A percentile compares a stretch with the other conserved stretches of the same genome.
Evolutionary conservation across 805 yeast genomes (phyloP).

Genomic region (Sporopachydermia quercuum): DNA sequence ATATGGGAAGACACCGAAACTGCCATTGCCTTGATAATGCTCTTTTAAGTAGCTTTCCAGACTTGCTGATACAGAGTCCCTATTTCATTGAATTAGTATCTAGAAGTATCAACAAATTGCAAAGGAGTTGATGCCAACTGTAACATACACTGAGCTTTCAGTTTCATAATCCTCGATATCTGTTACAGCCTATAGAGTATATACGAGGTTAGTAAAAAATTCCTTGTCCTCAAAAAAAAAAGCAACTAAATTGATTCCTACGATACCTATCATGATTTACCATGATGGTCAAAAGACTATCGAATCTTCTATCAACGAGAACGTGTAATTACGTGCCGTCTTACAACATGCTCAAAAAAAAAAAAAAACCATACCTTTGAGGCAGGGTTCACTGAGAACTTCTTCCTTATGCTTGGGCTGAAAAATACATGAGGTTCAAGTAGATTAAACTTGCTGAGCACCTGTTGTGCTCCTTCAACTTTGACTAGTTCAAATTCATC

Average conservation of each 20-base stretch:
- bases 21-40: slow-evolving; percentile 50
- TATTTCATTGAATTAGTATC: slow-evolving; percentile 10
- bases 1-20: slow-evolving; percentile 28
- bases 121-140: slow-evolving; percentile 5
- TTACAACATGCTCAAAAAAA: too few relatives aligned
- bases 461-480: slow-evolving; percentile 19
- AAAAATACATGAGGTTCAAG: slow-evolving; percentile 7
- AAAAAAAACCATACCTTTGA: slow-evolving; percentile 12
- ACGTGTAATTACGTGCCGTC: too few relatives aligned
- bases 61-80: slow-evolving; percentile 11
- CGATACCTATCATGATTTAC: too few relatives aligned
- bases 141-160: slow-evolving; percentile 13
- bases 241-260: too few relatives aligned
- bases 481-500: slow-evolving; percentile 22
- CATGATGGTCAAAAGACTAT: too few relatives aligned
- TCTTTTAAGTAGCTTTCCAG: slow-evolving; percentile 40
- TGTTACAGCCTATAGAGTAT: slow-evolving; percentile 43
- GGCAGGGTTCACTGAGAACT: slow-evolving; percentile 4
- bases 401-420: neutral
- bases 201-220: too few relatives aligned
- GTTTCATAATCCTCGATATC: slow-evolving; percentile 14
- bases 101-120: slow-evolving; percentile 6
- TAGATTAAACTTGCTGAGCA: slow-evolving; percentile 6
- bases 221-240: too few relatives aligned
- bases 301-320: too few relatives aligned